Evolutionary conservation across 345 rosid genomes (phyloP).

Genomic region (Raphanus sativus): DNA sequence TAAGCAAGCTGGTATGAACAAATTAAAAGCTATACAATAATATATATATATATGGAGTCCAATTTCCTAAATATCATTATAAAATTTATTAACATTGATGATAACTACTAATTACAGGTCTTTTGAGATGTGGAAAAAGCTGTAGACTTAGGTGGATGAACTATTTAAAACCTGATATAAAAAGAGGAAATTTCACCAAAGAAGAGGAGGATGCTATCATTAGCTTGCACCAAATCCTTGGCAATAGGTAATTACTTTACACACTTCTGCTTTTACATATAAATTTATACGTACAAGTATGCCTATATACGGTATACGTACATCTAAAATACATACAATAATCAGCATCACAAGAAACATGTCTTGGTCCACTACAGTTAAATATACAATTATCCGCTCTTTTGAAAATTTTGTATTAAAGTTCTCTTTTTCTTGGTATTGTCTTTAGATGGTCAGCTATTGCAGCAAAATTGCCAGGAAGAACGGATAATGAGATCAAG

Average conservation of each 20-base stretch:
- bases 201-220: conserved; percentile 84
- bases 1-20: conserved; percentile 67
- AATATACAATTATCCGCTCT: conserved; percentile 2
- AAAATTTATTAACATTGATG: background rate
- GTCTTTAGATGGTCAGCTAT: conserved; percentile 83
- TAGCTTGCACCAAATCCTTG: conserved; percentile 63
- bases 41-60: background rate
- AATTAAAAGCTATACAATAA: background rate
- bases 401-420: background rate
- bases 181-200: conserved; percentile 71
- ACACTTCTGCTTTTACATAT: background rate
- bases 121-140: conserved; percentile 77
- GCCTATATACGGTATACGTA: conserved; percentile 32
- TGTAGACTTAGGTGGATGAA: conserved; percentile 80
- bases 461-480: conserved; percentile 76
- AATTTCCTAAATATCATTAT: background rate
- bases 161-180: conserved; percentile 76
- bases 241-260: conserved; percentile 50
- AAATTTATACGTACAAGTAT: background rate
- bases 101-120: conserved; percentile 44
- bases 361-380: conserved; percentile 22
- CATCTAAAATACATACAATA: background rate
- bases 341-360: conserved; percentile 4
- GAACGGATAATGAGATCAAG: conserved; percentile 90
- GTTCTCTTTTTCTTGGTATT: background rate